Conservation (phyloP, 371 early-diverging fungal genomes). For the Dipsacomyces acuminosporus region DNA sequence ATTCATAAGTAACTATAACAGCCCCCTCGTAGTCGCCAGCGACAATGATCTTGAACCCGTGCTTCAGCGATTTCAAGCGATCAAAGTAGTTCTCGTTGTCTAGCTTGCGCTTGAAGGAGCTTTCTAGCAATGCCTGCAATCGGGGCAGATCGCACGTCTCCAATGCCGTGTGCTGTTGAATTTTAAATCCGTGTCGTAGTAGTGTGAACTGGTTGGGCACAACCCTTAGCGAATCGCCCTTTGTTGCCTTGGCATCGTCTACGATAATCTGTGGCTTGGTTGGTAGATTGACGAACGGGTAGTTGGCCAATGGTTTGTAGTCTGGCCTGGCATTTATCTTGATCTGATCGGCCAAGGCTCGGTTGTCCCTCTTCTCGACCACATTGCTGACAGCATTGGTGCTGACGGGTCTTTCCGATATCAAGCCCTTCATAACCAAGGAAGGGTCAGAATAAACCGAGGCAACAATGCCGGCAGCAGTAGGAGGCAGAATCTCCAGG, state of each 20-base stretch:
- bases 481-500: conserved; percentile 47
- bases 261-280: too few species aligned
- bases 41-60: conserved; percentile 62
- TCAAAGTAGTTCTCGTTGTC: conserved; percentile 56
- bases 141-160: conserved; percentile 47
- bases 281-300: conserved; percentile 47
- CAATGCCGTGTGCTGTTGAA: conserved; percentile 52
- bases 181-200: conserved; percentile 69
- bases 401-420: conserved; percentile 48
- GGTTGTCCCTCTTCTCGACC: neutral
- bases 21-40: conserved; percentile 88
- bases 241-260: too few species aligned
- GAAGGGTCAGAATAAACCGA: conserved; percentile 52
- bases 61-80: conserved; percentile 51
- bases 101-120: conserved; percentile 71
- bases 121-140: conserved; percentile 64
- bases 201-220: conserved; percentile 59
- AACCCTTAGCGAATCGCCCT: conserved; percentile 25
- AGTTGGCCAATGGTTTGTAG: conserved; percentile 54
- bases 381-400: conserved; percentile 35
- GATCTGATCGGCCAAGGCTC: neutral
- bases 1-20: conserved; percentile 63
- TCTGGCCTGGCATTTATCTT: conserved; percentile 5
- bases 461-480: conserved; percentile 47
- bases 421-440: conserved; percentile 53